These are phyloP conservation scores for Podila minutissima DNA, from an alignment of 192 early-diverging fungal genomes.

Conservation along the genomic window DNA sequence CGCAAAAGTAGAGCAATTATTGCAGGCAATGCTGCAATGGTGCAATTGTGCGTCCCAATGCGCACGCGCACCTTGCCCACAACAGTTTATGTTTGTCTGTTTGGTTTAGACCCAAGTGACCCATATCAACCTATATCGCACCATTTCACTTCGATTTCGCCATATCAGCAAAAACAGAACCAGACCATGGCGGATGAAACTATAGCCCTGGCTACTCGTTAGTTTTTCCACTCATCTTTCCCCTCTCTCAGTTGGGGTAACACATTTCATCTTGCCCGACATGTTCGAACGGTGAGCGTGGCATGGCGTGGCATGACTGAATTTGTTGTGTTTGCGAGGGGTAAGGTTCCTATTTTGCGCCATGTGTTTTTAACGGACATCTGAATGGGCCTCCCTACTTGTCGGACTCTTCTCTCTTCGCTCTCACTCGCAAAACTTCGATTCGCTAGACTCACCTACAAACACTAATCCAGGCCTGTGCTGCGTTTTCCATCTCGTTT, in stretches of 20 bases:
- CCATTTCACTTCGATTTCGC: slow-evolving; percentile 4
- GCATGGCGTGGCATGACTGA: too few relatives aligned
- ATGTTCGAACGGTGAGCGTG: too few relatives aligned
- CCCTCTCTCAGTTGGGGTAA: background rate
- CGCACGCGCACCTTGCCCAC: background rate
- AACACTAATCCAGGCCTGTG: background rate
- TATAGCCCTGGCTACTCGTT: background rate
- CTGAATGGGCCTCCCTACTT: too few relatives aligned
- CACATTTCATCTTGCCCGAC: too few relatives aligned
- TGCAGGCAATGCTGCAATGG: background rate
- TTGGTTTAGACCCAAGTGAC: background rate
- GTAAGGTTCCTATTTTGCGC: too few relatives aligned
- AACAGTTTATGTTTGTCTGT: background rate
- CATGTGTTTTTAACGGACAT: too few relatives aligned
- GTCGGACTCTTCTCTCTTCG: too few relatives aligned
- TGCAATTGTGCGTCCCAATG: background rate
- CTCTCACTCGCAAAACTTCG: too few relatives aligned
- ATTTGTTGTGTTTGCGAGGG: too few relatives aligned
- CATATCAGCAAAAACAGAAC: slow-evolving; percentile 1
- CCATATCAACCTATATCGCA: background rate
- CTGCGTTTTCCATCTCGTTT: background rate
- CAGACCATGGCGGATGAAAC: slow-evolving; percentile 1
- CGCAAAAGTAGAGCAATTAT: background rate
- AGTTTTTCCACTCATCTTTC: background rate
- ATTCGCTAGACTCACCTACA: background rate